Evolutionary conservation across 2,329 filamentous ascomycete genomes (phyloP), one percentile per base, ranked within the genome.

Genomic region (Trichoderma pleuroti): DNA sequence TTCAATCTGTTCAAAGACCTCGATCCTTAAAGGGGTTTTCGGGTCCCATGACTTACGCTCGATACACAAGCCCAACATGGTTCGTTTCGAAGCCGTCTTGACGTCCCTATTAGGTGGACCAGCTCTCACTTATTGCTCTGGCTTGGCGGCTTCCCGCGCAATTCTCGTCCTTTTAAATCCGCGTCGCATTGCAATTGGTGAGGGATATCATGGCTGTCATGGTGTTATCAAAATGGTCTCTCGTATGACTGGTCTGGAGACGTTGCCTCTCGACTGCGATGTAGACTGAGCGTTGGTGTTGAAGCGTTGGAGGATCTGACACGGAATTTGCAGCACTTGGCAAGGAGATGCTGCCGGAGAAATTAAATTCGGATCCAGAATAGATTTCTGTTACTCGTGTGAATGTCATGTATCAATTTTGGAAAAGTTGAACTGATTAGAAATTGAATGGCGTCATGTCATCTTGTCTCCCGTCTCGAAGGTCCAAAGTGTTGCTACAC

Each of bases 331-430:
- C 83, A 52, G n/a, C 98, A 99, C 79, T 98, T 77, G 89, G 86
- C 79, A 86, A 86, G 42, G 95, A 98, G 83, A 79, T 98, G 49
- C 76, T 90, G 68, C 84, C 86, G 72, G 93, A 24, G 46, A 24
- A 52, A 52, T 3, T 14, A 24, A 12, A 24, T 24, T 12, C 5
- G 5, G n/a, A 8, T 49, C 9, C 2, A 49, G 1, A 2, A 24
- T 49, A 49, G 10, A 21, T 5, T 21, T 49, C 5, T 12, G 24
- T 24, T 52, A 21, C 11, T 4, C 11, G n/a, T 1, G 2, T 24
- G 11, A 24, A 24, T 21, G 24, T 52, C 11, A 14, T 14, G n/a
- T 12, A 24, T 52, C 5, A 24, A 24, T 5, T 24, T 2, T 21
- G 5, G 5, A 49, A 21, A 46, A 46, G 10, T 21, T 21, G 10